A percentile compares a stretch with the other conserved stretches of the same genome.
phyloP scores from a whole-genome alignment of 179 eudicot species.

The Spinacia oleracea region DNA sequence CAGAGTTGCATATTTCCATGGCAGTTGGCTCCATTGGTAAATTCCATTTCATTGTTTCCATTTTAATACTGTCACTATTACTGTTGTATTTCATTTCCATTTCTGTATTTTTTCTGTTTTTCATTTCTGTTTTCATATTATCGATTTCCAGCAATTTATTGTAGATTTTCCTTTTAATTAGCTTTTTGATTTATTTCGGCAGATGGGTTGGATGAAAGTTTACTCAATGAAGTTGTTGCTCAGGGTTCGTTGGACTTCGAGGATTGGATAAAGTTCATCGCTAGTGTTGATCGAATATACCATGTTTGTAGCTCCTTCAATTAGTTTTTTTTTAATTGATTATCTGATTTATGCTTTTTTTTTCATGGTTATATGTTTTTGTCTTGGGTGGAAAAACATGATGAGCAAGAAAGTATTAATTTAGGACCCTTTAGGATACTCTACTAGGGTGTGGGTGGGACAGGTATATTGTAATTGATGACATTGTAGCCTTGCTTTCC shows the following conservation, averaged over 20 bases:
- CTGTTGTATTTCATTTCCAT: too few relatives aligned
- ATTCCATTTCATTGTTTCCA: neutral
- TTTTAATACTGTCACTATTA: too few relatives aligned
- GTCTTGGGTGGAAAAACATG: too few relatives aligned
- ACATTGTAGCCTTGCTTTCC: too few relatives aligned
- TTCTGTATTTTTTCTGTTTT: neutral
- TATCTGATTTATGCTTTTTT: neutral
- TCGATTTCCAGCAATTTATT: neutral
- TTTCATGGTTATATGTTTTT: neutral
- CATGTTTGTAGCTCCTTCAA: slow-evolving; percentile 38
- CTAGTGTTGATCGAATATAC: slow-evolving; percentile 48
- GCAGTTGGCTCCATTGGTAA: slow-evolving; percentile 21
- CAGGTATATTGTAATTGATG: too few relatives aligned
- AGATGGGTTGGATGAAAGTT: slow-evolving; percentile 41
- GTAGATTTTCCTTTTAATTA: neutral
- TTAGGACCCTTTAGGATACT: too few relatives aligned
- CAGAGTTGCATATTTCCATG: slow-evolving; percentile 3
- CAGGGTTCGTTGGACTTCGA: slow-evolving; percentile 50
- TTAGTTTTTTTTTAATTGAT: neutral
- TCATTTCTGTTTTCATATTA: neutral
- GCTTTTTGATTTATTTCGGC: neutral
- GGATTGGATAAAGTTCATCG: slow-evolving; percentile 56
- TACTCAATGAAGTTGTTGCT: slow-evolving; percentile 39
- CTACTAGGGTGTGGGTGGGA: too few relatives aligned
- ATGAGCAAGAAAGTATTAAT: too few relatives aligned